Base-by-base conservation (phyloP, 2,329 filamentous ascomycete genomes). In the Diaporthe australafricana region DNA sequence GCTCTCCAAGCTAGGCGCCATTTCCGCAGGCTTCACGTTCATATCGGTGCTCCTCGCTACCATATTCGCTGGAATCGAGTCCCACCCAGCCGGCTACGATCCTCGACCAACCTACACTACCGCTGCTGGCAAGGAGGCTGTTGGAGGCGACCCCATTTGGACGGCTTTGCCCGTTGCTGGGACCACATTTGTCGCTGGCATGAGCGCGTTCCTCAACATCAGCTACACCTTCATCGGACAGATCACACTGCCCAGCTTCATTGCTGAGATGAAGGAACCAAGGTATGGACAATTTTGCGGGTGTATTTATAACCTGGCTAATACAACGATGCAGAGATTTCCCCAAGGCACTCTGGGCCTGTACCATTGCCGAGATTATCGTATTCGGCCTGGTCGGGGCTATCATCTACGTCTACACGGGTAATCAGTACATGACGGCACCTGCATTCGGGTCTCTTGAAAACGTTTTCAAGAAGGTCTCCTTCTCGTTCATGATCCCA, bases 171-270 rank as follows among this genome's bases (percentile, higher is more conserved):
- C 95, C 0, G 82, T 90, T 3, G 81, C 86, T 2, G 89, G 91
- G 22, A 97, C 94, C 0, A 93, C 92, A 0, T 98, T 97, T 76
- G 93, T 97, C 4, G 85, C 88, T 3, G 95, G 92, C 27, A 92
- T 97, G 87, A 94, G 91, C 68, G 95, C 95, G 0, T 98, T 98
- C 82, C 87, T 98, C 80, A 98, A 98, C 83, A 98, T 98, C 79
- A 94, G 92, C 83, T 98, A 98, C 81, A 98, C 95, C 0, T 98
- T 98, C 79, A 98, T 98, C 76, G 95, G 95, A 0, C 95, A 98
- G 80, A 97, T 98, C 77, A 98, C 95, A 0, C 87, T 98, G 17
- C 95, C 95, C 0, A 96, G 93, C 76, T 98, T 98, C 84, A 98
- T 98, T 75, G 95, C 95, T 4, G 95, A 98, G 82, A 98, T 98